Evolutionary conservation across 2,329 filamentous ascomycete genomes (phyloP), one percentile per base, ranked within the genome.

Genomic region (Harringtonia aguacate): DNA sequence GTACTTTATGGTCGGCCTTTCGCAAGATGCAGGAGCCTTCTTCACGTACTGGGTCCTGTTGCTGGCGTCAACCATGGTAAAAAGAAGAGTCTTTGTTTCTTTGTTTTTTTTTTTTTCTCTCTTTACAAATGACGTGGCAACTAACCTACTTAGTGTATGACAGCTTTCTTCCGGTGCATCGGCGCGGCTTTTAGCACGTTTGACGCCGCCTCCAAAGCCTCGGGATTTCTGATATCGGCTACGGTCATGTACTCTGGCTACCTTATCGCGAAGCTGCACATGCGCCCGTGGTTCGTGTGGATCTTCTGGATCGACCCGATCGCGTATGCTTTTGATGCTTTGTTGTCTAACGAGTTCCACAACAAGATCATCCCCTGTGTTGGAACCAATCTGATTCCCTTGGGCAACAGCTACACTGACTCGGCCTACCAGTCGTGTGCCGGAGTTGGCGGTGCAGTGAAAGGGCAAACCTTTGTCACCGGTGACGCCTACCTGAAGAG

Each of bases 1-100:
- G 24, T 90, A 89, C 64, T 89, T 87, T 61, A 81, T 90, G 80
- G 77, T 79, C 1, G 78, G 83, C 43, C 68, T 90, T 2, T 70
- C 79, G 44, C 66, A 79, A 24, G 74, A 76, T 21, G 70, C 82
- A 0, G 78, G 75, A 31, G 71, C 81, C 17, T 84, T 83, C 56
- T 84, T 81, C 56, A 79, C 81, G 43, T 80, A 70, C 52, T 81
- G n/a, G n/a, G n/a, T n/a, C n/a, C n/a, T n/a, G n/a, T n/a, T n/a
- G n/a, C n/a, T n/a, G n/a, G n/a, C n/a, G n/a, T n/a, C n/a, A n/a
- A n/a, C n/a, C n/a, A n/a, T n/a, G n/a, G n/a, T n/a, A n/a, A n/a
- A n/a, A n/a, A n/a, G n/a, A n/a, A n/a, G n/a, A n/a, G n/a, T n/a
- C n/a, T n/a, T n/a, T n/a, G n/a, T n/a, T n/a, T n/a, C n/a, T n/a